Conservation (phyloP, 2,329 filamentous ascomycete species). For the Apiospora pterosperma region DNA sequence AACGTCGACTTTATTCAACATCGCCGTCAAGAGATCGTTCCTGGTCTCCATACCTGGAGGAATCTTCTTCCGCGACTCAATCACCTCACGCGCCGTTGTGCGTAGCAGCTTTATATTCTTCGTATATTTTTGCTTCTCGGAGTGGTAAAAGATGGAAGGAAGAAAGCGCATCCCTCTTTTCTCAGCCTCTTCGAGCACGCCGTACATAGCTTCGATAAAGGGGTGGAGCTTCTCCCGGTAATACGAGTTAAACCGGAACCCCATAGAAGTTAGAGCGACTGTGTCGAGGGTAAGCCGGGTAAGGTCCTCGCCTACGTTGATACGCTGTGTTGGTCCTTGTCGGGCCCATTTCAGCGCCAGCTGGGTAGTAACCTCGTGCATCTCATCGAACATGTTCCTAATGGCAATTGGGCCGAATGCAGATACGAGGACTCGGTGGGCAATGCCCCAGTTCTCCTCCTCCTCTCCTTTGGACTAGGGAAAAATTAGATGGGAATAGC, state of each 20-base stretch:
- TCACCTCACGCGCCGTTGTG: slow-evolving; percentile 41
- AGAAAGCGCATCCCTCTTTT: slow-evolving; percentile 30
- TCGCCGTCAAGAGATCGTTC: slow-evolving; percentile 67
- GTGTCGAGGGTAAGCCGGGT: slow-evolving; percentile 71
- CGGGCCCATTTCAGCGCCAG: slow-evolving; percentile 67
- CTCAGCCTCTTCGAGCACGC: slow-evolving; percentile 55
- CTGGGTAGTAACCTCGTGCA: slow-evolving; percentile 65
- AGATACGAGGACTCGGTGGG: slow-evolving; percentile 62
- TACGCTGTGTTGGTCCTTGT: slow-evolving; percentile 42
- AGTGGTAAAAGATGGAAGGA: neutral
- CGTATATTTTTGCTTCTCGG: neutral
- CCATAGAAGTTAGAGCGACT: slow-evolving; percentile 60
- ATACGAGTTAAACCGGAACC: slow-evolving; percentile 62
- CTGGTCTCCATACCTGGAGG: slow-evolving; percentile 37
- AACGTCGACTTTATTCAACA: slow-evolving; percentile 65
- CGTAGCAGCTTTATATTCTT: slow-evolving; percentile 31
- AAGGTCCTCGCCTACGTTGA: slow-evolving; percentile 54
- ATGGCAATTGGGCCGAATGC: slow-evolving; percentile 69
- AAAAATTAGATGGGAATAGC: neutral
- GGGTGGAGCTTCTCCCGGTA: slow-evolving; percentile 68
- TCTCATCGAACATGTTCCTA: slow-evolving; percentile 64
- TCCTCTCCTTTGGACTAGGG: neutral
- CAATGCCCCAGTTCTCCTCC: slow-evolving; percentile 59
- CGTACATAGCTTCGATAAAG: slow-evolving; percentile 65
- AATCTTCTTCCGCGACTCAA: slow-evolving; percentile 42